phyloP scores from a whole-genome alignment of 306 rosid genomes.

The Castanea sativa region DNA sequence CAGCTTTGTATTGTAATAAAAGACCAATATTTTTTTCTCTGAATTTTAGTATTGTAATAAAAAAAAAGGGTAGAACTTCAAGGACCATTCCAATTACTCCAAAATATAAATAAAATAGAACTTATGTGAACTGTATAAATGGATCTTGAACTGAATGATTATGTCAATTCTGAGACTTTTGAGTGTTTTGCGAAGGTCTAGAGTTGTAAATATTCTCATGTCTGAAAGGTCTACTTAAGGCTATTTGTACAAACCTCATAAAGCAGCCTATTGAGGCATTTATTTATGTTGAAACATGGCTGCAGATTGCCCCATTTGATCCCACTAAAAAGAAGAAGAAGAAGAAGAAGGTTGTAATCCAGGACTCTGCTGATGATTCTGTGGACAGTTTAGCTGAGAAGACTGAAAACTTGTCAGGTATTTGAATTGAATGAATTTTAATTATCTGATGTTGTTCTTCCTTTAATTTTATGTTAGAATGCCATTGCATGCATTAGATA shows the following conservation, averaged over 20 bases:
- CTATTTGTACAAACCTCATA: background rate
- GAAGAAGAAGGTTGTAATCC: slow-evolving; percentile 60
- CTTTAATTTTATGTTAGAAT: slow-evolving; percentile 5
- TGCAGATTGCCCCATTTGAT: slow-evolving; percentile 85
- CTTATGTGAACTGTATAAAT: no score
- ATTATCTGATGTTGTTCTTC: slow-evolving; percentile 3
- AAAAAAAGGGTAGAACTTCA: no score
- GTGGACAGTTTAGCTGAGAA: slow-evolving; percentile 79
- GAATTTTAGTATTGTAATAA: no score
- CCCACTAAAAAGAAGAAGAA: slow-evolving; percentile 95
- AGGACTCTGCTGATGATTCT: no score
- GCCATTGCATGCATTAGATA: background rate
- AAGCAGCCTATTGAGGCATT: background rate
- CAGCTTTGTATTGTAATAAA: no score
- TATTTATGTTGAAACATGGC: background rate
- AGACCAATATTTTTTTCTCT: no score
- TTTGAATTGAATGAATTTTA: background rate
- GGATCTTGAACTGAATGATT: background rate
- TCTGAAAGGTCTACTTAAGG: background rate
- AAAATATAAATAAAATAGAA: no score
- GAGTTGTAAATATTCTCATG: background rate
- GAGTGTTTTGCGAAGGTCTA: background rate
- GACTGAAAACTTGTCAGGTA: slow-evolving; percentile 79
- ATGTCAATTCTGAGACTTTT: background rate
- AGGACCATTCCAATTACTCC: no score